Conservation (phyloP, 208 protist species). For the Willaertia magna region DNA sequence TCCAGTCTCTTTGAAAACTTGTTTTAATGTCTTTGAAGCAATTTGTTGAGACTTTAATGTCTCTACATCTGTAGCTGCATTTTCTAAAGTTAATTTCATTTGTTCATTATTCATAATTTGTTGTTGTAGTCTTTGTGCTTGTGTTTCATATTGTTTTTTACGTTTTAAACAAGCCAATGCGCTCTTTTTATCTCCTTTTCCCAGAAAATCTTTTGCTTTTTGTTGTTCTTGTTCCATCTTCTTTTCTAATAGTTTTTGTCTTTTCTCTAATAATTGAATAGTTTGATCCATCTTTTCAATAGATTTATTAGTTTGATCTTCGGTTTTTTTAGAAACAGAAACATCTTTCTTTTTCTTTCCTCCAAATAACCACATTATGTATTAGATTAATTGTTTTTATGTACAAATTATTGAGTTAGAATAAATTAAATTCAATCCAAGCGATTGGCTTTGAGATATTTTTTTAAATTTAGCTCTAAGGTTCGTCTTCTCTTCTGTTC, state of each 20-base stretch:
- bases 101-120: neutral
- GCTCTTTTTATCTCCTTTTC: neutral
- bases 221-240: neutral
- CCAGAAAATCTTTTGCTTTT: neutral
- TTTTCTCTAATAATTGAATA: neutral
- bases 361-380: constrained; percentile 4
- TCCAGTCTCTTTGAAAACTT: constrained; percentile 8
- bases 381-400: too few relatives aligned
- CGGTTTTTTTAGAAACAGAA: neutral
- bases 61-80: constrained; percentile 3
- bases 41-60: neutral
- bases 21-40: neutral
- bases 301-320: neutral
- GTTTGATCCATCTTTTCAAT: constrained; percentile 5
- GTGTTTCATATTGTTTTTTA: neutral
- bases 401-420: too few relatives aligned
- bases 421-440: too few relatives aligned
- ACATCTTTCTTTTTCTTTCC: constrained; percentile 5
- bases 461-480: too few relatives aligned
- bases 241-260: constrained; percentile 3
- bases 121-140: neutral
- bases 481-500: too few relatives aligned
- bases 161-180: neutral
- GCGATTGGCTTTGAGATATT: too few relatives aligned
- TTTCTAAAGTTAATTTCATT: neutral